phyloP scores from a whole-genome alignment of 306 rosid genomes.

The Cicer chorassanicum region DNA sequence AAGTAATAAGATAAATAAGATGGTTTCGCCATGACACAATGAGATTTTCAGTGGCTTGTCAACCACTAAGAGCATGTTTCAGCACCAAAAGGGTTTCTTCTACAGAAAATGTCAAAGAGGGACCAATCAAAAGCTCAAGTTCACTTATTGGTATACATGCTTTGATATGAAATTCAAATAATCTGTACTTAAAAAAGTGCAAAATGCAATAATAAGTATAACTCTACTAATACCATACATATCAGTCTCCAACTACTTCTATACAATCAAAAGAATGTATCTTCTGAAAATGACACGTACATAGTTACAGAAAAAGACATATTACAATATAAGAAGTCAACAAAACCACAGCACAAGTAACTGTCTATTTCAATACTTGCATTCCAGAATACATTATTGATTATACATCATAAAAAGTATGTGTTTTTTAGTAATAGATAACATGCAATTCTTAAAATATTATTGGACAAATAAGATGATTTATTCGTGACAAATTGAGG shows the following conservation, averaged over 20 bases:
- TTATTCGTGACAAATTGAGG: neutral
- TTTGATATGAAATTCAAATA: neutral
- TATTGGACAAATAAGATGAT: neutral
- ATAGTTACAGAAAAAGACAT: slow-evolving; percentile 17
- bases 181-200: slow-evolving; percentile 26
- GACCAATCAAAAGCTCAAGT: slow-evolving; percentile 15
- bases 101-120: neutral
- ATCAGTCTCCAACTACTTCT: slow-evolving; percentile 19
- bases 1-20: slow-evolving; percentile 7
- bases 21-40: neutral
- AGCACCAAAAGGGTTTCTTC: neutral
- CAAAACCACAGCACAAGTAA: neutral
- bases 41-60: neutral
- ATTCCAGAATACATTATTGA: slow-evolving; percentile 1
- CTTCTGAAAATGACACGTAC: neutral
- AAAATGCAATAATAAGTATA: slow-evolving; percentile 1
- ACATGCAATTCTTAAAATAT: neutral
- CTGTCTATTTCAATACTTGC: neutral
- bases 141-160: neutral
- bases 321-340: slow-evolving; percentile 11
- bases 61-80: neutral
- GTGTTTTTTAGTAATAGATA: slow-evolving; percentile 26
- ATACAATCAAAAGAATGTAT: neutral
- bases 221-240: neutral
- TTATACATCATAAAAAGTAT: neutral